These are phyloP conservation scores for Talaromyces sp. DNA, from an alignment of 2,329 filamentous ascomycete genomes.

Conservation along the genomic window DNA sequence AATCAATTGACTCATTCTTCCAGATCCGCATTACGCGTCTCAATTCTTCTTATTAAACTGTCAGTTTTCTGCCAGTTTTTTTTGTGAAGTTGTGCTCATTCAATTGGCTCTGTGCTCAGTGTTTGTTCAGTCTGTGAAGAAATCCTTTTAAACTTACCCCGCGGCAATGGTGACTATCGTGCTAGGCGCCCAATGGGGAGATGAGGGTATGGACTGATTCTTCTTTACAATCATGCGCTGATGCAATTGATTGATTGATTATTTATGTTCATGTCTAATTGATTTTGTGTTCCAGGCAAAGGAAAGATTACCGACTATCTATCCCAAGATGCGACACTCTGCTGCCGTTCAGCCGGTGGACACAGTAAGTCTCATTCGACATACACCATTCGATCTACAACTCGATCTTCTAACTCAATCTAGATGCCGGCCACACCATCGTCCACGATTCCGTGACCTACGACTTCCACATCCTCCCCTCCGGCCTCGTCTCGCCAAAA, in stretches of 20 bases:
- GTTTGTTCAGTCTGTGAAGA: background rate
- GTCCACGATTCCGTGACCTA: constrained; percentile 48
- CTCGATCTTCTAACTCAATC: background rate
- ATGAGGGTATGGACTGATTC: constrained; percentile 42
- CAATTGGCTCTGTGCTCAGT: background rate
- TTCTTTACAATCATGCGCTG: background rate
- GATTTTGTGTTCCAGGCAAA: too few species aligned
- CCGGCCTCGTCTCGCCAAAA: constrained; percentile 44
- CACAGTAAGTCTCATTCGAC: constrained; percentile 40
- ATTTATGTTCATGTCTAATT: too few species aligned
- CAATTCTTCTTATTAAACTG: background rate
- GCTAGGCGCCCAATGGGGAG: constrained; percentile 49
- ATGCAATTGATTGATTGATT: too few species aligned
- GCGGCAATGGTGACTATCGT: constrained; percentile 41
- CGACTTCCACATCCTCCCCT: constrained; percentile 51
- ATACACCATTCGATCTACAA: background rate
- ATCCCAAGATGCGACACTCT: constrained; percentile 45
- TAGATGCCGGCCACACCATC: constrained; percentile 49
- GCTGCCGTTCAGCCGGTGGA: constrained; percentile 48
- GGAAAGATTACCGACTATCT: constrained; percentile 51
- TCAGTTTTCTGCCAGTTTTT: background rate
- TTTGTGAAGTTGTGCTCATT: background rate
- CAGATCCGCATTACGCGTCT: background rate
- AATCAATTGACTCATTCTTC: constrained; percentile 1
- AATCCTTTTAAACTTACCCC: constrained; percentile 21